Evolutionary conservation across 1,284 basidiomycete genomes (phyloP), one percentile per base, ranked within the genome.

Genomic region (Trametes hirsuta): DNA sequence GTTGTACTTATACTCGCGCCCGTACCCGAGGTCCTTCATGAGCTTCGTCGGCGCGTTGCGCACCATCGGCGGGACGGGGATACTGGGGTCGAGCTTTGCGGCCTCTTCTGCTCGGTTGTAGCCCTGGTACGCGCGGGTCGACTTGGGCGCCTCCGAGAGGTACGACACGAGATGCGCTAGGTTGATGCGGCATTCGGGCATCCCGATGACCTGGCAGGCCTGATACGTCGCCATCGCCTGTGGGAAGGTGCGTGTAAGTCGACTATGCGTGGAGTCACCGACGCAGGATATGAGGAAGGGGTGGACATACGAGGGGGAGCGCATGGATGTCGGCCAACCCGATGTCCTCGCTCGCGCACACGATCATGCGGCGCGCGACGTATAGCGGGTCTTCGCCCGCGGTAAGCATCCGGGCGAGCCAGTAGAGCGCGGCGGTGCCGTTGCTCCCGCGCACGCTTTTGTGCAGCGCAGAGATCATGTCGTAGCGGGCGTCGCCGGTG

Each of bases 381-480:
- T 90, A 97, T 39, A 95, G 71, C 2, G 95, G 91, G 74, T 97
- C 95, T 72, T 97, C 94, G 11, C 93, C 94, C n/a, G 86, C 90
- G 47, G 80, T 82, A 37, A 93, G 77, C 91, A 94, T 93, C 46
- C 88, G 81, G 10, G 91, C 92, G 6, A 95, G 80, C 93, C 94
- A 97, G 75, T 96, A 97, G 77, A 97, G 78, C 6, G 93, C 93
- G 0, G 93, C 94, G 66, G 85, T 83, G 1, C 88, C 85, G 66
- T 95, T 85, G 53, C 86, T 86, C 6, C 93, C 94, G 44, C 95
- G 83, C 35, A 97, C 84, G 61, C 86, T 86, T 74, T 97, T 97
- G 76, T 97, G 95, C 66, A 94, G 75, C 6, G 94, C 94, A 34
- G 86, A 90, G 66, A 97, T 96, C 81, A 94, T 88, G 72, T 96